Percentiles rank a stretch among this genome's conserved stretches.
phyloP scores from a whole-genome alignment of 2,329 filamentous ascomycete species.

The Atkinsonella hypoxylon region DNA sequence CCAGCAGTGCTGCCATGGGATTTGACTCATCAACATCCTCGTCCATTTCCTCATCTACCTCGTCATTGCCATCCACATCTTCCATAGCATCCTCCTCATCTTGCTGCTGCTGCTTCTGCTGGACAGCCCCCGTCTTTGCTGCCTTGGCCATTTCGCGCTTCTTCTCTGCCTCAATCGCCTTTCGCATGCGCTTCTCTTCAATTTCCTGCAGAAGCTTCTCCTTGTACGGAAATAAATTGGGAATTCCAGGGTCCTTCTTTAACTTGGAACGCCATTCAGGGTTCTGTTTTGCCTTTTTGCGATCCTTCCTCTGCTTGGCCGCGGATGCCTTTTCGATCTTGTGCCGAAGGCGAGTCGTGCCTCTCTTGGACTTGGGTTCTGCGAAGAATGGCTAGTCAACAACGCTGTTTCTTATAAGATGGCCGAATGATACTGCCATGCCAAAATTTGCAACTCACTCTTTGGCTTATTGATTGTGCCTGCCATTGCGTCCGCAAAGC shows the following conservation, averaged over 20 bases:
- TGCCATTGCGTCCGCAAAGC: constrained; percentile 28
- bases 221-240: constrained; percentile 96
- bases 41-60: constrained; percentile 38
- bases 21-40: constrained; percentile 57
- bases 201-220: constrained; percentile 90
- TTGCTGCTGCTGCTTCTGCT: constrained; percentile 18
- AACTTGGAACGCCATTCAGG: constrained; percentile 90
- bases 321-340: constrained; percentile 91
- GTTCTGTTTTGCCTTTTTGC: constrained; percentile 88
- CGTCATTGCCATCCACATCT: constrained; percentile 36
- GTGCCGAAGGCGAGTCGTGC: constrained; percentile 76
- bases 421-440: no score
- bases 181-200: constrained; percentile 72
- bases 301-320: constrained; percentile 81
- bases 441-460: constrained; percentile 25
- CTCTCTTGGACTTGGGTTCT: constrained; percentile 95
- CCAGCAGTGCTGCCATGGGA: constrained; percentile 84
- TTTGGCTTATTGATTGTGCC: constrained; percentile 43
- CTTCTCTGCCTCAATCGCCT: constrained; percentile 65
- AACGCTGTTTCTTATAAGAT: no score
- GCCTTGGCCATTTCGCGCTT: constrained; percentile 62
- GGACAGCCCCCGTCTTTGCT: constrained; percentile 39
- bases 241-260: constrained; percentile 97
- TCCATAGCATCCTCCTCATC: constrained; percentile 35
- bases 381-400: background rate